phyloP scores from a whole-genome alignment of 805 yeast genomes.

The Teunomyces gatunensis region DNA sequence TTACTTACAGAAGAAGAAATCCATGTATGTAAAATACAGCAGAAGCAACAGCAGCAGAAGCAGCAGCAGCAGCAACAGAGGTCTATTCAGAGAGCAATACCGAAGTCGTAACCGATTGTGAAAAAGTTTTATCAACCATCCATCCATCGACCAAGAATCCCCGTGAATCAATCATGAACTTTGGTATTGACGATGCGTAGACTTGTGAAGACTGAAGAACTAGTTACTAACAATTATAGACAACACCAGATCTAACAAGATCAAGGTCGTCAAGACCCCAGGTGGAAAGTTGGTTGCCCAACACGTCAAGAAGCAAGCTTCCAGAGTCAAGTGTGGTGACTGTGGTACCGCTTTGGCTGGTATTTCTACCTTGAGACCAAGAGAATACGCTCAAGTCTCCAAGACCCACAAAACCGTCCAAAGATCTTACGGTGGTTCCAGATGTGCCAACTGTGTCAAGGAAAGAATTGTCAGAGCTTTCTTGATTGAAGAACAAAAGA shows the following conservation, averaged over 20 bases:
- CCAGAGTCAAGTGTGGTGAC: slow-evolving; percentile 89
- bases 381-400: slow-evolving; percentile 92
- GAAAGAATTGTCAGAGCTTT: slow-evolving; percentile 99
- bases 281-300: slow-evolving; percentile 99
- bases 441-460: slow-evolving; percentile 98
- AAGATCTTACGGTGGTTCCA: slow-evolving; percentile 99
- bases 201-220: not conserved
- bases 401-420: slow-evolving; percentile 97
- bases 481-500: slow-evolving; percentile 99
- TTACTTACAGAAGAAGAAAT: slow-evolving; percentile 98
- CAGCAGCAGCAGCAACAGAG: not conserved
- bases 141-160: not conserved
- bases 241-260: slow-evolving; percentile 99
- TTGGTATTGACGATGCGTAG: not conserved
- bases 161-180: not conserved
- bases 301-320: slow-evolving; percentile 89
- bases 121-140: slow-evolving; percentile 1
- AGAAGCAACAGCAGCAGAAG: not conserved
- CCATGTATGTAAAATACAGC: slow-evolving; percentile 55
- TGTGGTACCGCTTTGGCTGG: slow-evolving; percentile 81
- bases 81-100: not conserved
- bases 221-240: slow-evolving; percentile 50
- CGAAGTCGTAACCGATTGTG: not conserved
- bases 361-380: slow-evolving; percentile 95
- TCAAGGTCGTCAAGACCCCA: slow-evolving; percentile 99